Evolutionary conservation across 345 rosid species (phyloP), one percentile per base, ranked within the genome.

Genomic region (Draba incana): DNA sequence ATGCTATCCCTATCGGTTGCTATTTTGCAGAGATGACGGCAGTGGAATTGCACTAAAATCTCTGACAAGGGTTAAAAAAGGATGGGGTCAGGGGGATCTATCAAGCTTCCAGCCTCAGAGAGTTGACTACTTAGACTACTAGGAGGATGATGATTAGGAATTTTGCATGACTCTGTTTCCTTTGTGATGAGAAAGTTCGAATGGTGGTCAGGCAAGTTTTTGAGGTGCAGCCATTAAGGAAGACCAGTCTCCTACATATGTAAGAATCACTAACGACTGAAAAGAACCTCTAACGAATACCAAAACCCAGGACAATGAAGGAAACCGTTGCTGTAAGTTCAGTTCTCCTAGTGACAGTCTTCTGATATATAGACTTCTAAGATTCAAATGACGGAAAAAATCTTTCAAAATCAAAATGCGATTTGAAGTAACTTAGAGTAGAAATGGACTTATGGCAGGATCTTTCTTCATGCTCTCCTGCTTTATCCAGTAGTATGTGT

Each of bases 11-110:
- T 65, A 44, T 53, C 78, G 16, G 51, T 50, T 54, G 10, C 64
- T 66, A 30, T 80, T 77, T 70, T 43, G 44, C 98, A 91, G 99
- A 83, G 92, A 91, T 73, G 99, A 94, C 76, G 96, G 97, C 50
- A 91, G 99, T 81, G 86, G 88, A 74, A 82, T 84, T 68, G 95
- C 92, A 24, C 54, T 86, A 58, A 88, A 84, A 84, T 77, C 87
- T 48, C 88, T 94, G 45, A 84, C 72, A 62, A 81, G 79, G 55
- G 84, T 93, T 41, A 85, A 83, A 78, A 84, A 77, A 71, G 97
- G 98, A 52, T 85, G 92, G 94, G 96, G 94, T 62, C 94, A 85
- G 58, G 85, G 88, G 61, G 82, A 76, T 72, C 54, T 85, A 58
- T 68, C 87, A 68, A 76, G 74, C 80, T 80, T 83, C 71, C 84